Evolutionary conservation across 2,329 filamentous ascomycete genomes (phyloP).

Genomic region (Beauveria bassiana): DNA sequence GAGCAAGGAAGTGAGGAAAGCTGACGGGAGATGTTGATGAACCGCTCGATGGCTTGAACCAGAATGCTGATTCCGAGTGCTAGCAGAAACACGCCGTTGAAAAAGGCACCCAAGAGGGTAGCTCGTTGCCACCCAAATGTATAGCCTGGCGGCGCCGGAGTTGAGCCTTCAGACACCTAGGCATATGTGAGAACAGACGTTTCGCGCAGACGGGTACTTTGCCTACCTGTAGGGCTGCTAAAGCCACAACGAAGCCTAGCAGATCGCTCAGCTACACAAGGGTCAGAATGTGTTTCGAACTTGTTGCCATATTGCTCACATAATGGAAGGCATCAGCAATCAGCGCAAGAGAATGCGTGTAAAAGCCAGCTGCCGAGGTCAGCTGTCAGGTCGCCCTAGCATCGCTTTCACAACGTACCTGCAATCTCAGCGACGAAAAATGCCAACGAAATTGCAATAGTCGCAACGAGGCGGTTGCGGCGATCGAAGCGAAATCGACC

Average conservation of each 20-base stretch:
- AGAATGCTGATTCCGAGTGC: constrained; percentile 66
- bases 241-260: constrained; percentile 59
- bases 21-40: constrained; percentile 48
- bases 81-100: constrained; percentile 69
- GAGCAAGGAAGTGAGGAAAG: neutral
- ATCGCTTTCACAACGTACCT: constrained; percentile 26
- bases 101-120: constrained; percentile 67
- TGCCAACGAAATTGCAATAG: constrained; percentile 40
- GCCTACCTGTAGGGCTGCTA: constrained; percentile 54
- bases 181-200: neutral
- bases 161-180: constrained; percentile 48
- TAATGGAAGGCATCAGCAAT: constrained; percentile 76
- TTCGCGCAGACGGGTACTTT: neutral
- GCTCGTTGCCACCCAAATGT: constrained; percentile 72
- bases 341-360: constrained; percentile 62
- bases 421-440: constrained; percentile 47
- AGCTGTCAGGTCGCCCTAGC: neutral
- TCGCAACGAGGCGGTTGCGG: constrained; percentile 39
- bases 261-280: constrained; percentile 56
- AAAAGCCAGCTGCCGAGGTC: constrained; percentile 49
- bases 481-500: constrained; percentile 17
- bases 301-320: constrained; percentile 32
- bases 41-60: constrained; percentile 65
- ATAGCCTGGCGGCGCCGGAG: constrained; percentile 39
- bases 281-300: neutral